phyloP scores from a whole-genome alignment of 345 rosid species.

The Barbarea vulgaris region DNA sequence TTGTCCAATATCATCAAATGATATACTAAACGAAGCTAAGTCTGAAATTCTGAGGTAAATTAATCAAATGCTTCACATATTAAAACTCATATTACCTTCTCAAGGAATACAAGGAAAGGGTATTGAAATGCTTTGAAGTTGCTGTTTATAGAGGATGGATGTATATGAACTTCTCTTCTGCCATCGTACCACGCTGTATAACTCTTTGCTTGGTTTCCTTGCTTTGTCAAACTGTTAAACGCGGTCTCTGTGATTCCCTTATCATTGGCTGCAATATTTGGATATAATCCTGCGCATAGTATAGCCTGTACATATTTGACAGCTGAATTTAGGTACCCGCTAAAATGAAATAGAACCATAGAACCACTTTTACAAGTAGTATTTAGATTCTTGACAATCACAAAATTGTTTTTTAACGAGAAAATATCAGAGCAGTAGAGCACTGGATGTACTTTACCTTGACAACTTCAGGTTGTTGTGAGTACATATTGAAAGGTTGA shows the following conservation, averaged over 20 bases:
- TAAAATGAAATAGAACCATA: neutral
- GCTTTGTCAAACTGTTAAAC: conserved; percentile 61
- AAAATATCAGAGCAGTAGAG: neutral
- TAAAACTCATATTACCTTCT: conserved; percentile 59
- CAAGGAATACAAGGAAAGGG: conserved; percentile 85
- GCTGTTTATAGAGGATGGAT: conserved; percentile 75
- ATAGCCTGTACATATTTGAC: conserved; percentile 66
- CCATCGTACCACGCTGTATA: conserved; percentile 82
- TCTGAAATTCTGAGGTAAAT: neutral
- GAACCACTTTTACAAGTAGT: neutral
- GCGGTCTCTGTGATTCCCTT: conserved; percentile 65
- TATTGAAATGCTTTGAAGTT: conserved; percentile 62
- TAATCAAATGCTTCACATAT: neutral
- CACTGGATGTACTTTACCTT: conserved; percentile 54
- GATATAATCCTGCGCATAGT: conserved; percentile 85
- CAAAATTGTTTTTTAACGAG: neutral
- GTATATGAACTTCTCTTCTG: conserved; percentile 83
- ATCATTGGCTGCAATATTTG: conserved; percentile 83
- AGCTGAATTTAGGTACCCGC: conserved; percentile 25
- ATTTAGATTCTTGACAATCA: neutral
- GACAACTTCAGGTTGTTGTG: conserved; percentile 67
- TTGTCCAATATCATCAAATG: neutral
- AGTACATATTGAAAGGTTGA: conserved; percentile 73
- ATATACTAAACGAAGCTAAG: neutral
- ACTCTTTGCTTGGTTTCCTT: conserved; percentile 42